Conservation (phyloP, 192 early-diverging fungal genomes). For the Powellomyces hirtus region DNA sequence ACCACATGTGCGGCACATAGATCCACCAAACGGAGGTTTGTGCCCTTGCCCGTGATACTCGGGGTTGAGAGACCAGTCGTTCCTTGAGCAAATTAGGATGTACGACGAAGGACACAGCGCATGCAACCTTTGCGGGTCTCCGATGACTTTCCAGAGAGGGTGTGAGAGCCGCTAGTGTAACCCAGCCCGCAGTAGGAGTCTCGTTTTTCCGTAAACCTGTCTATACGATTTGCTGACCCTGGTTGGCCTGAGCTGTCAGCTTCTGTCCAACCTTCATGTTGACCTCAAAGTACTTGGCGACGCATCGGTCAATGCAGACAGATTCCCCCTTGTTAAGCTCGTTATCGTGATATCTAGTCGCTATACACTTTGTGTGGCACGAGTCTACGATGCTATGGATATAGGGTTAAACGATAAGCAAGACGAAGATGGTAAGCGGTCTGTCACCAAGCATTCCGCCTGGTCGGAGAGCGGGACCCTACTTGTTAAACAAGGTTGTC, state of each 20-base stretch:
- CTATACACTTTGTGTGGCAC: conserved; percentile 85
- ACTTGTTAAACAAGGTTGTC: conserved; percentile 38
- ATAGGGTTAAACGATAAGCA: not conserved
- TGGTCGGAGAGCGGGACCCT: no score
- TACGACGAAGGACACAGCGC: no score
- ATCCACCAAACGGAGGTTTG: no score
- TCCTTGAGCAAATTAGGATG: no score
- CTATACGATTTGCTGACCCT: conserved; percentile 3
- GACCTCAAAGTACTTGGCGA: conserved; percentile 82
- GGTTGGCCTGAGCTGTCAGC: conserved; percentile 54
- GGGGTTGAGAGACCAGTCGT: no score
- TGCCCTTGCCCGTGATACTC: no score
- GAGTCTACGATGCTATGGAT: conserved; percentile 60
- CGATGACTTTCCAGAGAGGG: no score
- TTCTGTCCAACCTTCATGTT: conserved; percentile 73
- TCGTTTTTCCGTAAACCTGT: conserved; percentile 13
- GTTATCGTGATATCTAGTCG: conserved; percentile 71
- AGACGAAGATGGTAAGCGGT: not conserved
- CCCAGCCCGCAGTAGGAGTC: not conserved
- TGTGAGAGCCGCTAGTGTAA: no score
- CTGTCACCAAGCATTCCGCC: not conserved
- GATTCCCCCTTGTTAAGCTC: conserved; percentile 89
- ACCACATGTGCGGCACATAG: no score
- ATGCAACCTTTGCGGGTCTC: no score
- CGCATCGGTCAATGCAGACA: conserved; percentile 87